Evolutionary conservation across 352 stramenopile genomes (phyloP).

Genomic region (Plasmopara muralis): DNA sequence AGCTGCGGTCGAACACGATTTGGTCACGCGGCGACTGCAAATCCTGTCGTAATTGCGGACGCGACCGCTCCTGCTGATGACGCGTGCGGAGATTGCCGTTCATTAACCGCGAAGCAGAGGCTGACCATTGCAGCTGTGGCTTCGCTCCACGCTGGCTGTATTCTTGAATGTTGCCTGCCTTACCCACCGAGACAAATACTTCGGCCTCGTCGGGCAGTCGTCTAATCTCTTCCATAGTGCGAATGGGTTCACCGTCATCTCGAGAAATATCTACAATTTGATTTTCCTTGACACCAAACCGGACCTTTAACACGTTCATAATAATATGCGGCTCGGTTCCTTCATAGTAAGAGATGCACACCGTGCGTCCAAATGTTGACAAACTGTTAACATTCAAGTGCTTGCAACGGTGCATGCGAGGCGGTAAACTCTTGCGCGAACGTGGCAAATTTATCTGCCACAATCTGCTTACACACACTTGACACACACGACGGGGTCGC

Average conservation of each 20-base stretch:
- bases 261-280: conserved; percentile 75
- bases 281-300: conserved; percentile 65
- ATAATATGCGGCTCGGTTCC: conserved; percentile 67
- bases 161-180: conserved; percentile 72
- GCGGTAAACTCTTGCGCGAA: conserved; percentile 51
- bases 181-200: conserved; percentile 71
- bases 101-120: conserved; percentile 7
- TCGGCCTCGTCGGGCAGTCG: conserved; percentile 53
- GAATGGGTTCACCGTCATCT: conserved; percentile 62
- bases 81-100: conserved; percentile 18
- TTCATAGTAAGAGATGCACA: conserved; percentile 79
- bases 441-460: conserved; percentile 78
- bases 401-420: conserved; percentile 45
- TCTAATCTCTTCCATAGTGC: conserved; percentile 33
- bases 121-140: conserved; percentile 13
- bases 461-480: conserved; percentile 64
- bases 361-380: conserved; percentile 66
- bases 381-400: conserved; percentile 74
- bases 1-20: conserved; percentile 44
- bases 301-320: conserved; percentile 69
- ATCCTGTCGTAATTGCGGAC: conserved; percentile 23
- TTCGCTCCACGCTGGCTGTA: conserved; percentile 19
- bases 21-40: conserved; percentile 30
- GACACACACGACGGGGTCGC: conserved; percentile 59
- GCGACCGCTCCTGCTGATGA: conserved; percentile 24